Evolutionary conservation across 2,329 filamentous ascomycete species (phyloP).

Genomic region (Pyrenochaeta sp.): DNA sequence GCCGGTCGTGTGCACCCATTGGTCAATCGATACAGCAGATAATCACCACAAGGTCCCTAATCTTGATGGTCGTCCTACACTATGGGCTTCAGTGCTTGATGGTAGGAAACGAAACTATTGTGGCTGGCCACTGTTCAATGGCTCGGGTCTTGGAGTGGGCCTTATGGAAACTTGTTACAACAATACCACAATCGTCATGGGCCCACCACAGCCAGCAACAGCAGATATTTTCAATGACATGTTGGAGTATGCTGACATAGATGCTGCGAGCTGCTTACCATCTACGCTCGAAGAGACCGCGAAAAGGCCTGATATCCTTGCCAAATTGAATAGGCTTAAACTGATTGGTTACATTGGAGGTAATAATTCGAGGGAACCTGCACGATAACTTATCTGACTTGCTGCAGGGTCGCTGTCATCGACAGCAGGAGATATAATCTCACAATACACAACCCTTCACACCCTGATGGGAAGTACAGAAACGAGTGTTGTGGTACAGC

Average conservation of each 20-base stretch:
- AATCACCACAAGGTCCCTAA: slow-evolving; percentile 27
- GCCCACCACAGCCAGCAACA: slow-evolving; percentile 24
- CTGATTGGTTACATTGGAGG: slow-evolving; percentile 32
- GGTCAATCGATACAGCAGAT: slow-evolving; percentile 25
- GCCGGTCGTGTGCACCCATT: slow-evolving; percentile 44
- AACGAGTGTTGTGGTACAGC: slow-evolving; percentile 26
- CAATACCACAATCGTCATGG: slow-evolving; percentile 27
- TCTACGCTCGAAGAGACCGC: slow-evolving; percentile 32
- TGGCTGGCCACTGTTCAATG: slow-evolving; percentile 29
- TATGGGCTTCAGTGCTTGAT: slow-evolving; percentile 24
- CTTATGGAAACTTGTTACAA: slow-evolving; percentile 25
- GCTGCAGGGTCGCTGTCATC: slow-evolving; percentile 24
- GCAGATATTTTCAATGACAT: slow-evolving; percentile 25
- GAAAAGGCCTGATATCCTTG: slow-evolving; percentile 23
- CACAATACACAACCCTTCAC: slow-evolving; percentile 23
- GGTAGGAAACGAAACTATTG: slow-evolving; percentile 22
- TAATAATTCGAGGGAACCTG: slow-evolving; percentile 1
- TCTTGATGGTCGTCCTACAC: slow-evolving; percentile 24
- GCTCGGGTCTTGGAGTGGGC: slow-evolving; percentile 25
- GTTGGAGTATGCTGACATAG: slow-evolving; percentile 27
- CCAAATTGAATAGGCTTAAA: slow-evolving; percentile 26
- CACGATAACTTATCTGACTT: slow-evolving; percentile 8
- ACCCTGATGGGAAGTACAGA: slow-evolving; percentile 30
- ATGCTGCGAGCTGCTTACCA: slow-evolving; percentile 27
- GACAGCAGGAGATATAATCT: slow-evolving; percentile 28